Conservation (phyloP, 768 basidiomycete species). For the Tricholoma matsutake region DNA sequence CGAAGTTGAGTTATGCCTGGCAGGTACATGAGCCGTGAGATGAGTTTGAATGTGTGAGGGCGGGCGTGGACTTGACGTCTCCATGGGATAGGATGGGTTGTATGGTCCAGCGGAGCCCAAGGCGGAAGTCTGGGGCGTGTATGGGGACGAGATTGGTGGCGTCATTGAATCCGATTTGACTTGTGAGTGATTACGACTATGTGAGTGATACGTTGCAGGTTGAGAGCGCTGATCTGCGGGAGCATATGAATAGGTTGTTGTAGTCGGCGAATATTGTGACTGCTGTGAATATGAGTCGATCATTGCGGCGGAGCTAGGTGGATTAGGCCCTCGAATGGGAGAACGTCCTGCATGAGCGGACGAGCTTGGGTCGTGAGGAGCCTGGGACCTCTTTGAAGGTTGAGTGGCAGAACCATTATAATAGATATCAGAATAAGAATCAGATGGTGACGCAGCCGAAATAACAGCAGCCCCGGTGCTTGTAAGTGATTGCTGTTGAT, state of each 20-base stretch:
- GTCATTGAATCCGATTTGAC: conserved; percentile 49
- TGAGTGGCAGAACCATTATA: conserved; percentile 48
- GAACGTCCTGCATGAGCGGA: conserved; percentile 54
- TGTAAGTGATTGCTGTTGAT: conserved; percentile 50
- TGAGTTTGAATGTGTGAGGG: conserved; percentile 47
- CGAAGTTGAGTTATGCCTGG: conserved; percentile 57
- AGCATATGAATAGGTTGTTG: conserved; percentile 48
- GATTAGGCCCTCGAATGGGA: conserved; percentile 55
- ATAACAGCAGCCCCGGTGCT: conserved; percentile 31
- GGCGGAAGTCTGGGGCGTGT: conserved; percentile 48
- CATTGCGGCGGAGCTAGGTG: conserved; percentile 43
- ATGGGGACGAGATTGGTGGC: conserved; percentile 49
- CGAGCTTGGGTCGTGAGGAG: conserved; percentile 49
- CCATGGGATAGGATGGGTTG: conserved; percentile 57
- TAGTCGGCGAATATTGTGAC: conserved; percentile 61
- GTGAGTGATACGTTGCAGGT: conserved; percentile 47
- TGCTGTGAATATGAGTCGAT: conserved; percentile 75
- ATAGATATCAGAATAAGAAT: conserved; percentile 61
- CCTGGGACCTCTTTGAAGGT: conserved; percentile 54
- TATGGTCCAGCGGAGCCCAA: conserved; percentile 33
- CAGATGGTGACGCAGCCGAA: conserved; percentile 36
- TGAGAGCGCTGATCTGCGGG: conserved; percentile 40
- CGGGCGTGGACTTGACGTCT: conserved; percentile 63
- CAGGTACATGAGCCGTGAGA: conserved; percentile 44
- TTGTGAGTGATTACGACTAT: conserved; percentile 57